Conservation (phyloP, 768 basidiomycete species). For the Sporobolomyces roseus region DNA sequence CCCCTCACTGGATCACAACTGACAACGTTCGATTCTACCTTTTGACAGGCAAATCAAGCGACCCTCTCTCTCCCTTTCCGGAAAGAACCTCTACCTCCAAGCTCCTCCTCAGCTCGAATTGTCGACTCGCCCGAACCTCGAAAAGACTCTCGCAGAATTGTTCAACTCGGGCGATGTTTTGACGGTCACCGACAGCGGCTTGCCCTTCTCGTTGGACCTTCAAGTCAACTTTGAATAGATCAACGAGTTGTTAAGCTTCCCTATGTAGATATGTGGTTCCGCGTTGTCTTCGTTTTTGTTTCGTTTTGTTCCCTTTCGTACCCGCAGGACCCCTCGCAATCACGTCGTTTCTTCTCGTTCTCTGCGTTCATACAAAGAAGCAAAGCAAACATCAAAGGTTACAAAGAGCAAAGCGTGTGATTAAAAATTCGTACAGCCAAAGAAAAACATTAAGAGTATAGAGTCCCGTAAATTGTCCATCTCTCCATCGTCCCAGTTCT, state of each 20-base stretch:
- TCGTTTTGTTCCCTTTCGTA: too few relatives aligned
- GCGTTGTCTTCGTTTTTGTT: too few relatives aligned
- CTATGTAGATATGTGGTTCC: background rate
- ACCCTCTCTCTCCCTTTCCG: conserved; percentile 77
- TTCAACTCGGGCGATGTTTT: conserved; percentile 65
- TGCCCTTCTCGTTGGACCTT: conserved; percentile 73
- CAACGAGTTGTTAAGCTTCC: background rate
- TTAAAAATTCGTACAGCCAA: too few relatives aligned
- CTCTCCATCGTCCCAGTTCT: too few relatives aligned
- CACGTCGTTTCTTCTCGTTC: too few relatives aligned
- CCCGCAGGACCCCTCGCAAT: too few relatives aligned
- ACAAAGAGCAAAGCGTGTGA: too few relatives aligned
- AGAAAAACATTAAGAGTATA: too few relatives aligned
- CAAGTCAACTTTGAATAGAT: conserved; percentile 44
- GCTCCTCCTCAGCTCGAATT: conserved; percentile 86
- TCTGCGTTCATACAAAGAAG: too few relatives aligned
- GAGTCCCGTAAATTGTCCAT: too few relatives aligned
- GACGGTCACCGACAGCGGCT: conserved; percentile 75
- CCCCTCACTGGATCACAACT: too few relatives aligned
- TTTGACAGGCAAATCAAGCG: conserved; percentile 83
- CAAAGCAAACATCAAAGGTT: too few relatives aligned
- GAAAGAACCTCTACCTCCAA: conserved; percentile 81
- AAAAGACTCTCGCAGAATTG: conserved; percentile 78
- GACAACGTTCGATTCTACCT: background rate
- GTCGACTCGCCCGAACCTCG: conserved; percentile 83